Evolutionary conservation across 805 yeast species (phyloP), one percentile per base, ranked within the genome.

Genomic region (Tetrapisispora pingtungensis): DNA sequence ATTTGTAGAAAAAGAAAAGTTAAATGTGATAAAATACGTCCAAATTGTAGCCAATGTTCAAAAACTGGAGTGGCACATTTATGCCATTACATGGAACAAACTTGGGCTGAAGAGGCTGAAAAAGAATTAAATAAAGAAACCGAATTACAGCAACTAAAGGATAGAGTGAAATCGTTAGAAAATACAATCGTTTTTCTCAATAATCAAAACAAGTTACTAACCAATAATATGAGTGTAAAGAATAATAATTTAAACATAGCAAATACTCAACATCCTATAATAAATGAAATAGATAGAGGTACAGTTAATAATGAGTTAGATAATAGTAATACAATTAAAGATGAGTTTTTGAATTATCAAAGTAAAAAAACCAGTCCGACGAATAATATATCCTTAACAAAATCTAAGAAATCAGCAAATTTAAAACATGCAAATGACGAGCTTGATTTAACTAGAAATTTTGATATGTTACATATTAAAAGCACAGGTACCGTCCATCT

Each of bases 31-130:
- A 68, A 70, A 48, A 66, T 67, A 37, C 68, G 75, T 49, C 81
- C 81, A 0, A 75, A 74, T 40, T 76, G 81, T 58, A 65, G 73
- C 5, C 75, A 74, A 46, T 76, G 81, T 63, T 67, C 70, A 33
- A 73, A 73, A 53, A 75, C 77, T n/a, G 80, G 80, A 1, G 80
- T 76, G 15, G 72, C 72, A 4, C 80, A 75, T 53, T 59, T 76
- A 15, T 76, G 81, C 46, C 75, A 74, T 41, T 76, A 75, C 50
- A 65, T 76, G 51, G 80, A 74, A 48, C 81, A 79, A 35, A 65
- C 70, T n/a, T 76, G 81, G 81, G 80, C 81, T 58, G 52, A 64
- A 55, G 56, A 64, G 51, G 58, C 64, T 66, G 54, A 83, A 75
- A 58, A 67, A 62, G 47, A 74, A 69, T 45, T 67, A 59, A 55